Percentiles rank a stretch among this genome's conserved stretches.
Conservation (phyloP, 176 grass and related monocot species). For the Dendrocalamus sinicus region DNA sequence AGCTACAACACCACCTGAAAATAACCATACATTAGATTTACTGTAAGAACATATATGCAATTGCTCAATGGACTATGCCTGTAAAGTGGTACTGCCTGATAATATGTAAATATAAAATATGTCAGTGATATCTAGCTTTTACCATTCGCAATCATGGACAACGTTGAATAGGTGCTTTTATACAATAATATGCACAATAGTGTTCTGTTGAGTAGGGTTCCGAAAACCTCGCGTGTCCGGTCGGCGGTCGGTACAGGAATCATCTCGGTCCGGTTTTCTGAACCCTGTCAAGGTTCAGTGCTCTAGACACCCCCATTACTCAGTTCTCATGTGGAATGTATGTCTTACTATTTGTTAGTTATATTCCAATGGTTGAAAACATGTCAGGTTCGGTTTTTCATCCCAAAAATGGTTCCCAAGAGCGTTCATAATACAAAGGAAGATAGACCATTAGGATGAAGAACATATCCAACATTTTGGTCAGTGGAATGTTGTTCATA, state of each 20-base stretch:
- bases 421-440: too few species aligned
- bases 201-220: neutral
- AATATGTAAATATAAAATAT: neutral
- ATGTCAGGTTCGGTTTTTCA: too few species aligned
- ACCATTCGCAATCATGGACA: neutral
- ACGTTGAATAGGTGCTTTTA: neutral
- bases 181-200: neutral
- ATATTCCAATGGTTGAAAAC: too few species aligned
- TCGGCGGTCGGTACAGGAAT: neutral
- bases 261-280: neutral
- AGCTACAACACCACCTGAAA: constrained; percentile 48
- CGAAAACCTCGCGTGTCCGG: neutral
- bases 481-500: neutral
- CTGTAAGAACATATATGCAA: neutral
- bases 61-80: neutral
- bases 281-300: neutral
- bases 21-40: constrained; percentile 28
- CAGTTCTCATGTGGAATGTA: too few species aligned
- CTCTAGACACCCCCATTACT: neutral
- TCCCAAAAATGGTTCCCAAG: too few species aligned
- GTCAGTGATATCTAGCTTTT: neutral
- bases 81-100: neutral
- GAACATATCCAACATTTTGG: neutral
- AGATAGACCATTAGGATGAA: neutral
- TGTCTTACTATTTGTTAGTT: too few species aligned